phyloP scores from a whole-genome alignment of 352 stramenopile species.

The Pythium sp. region DNA sequence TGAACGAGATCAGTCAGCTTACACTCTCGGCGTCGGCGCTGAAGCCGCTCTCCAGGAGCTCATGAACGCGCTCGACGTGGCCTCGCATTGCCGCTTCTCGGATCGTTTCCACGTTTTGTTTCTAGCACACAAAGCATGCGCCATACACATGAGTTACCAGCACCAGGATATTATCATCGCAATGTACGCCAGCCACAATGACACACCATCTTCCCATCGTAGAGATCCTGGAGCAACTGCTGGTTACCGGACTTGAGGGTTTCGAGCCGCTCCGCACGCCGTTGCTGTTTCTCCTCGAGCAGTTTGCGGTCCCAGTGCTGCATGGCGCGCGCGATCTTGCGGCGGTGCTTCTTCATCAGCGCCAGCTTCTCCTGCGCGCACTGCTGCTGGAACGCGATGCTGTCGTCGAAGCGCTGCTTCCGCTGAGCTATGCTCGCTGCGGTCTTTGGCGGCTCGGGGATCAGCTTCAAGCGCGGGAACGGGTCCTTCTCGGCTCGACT shows the following conservation, averaged over 20 bases:
- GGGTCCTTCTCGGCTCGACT: slow-evolving; percentile 3
- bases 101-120: slow-evolving; percentile 67
- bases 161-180: too few relatives aligned
- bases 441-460: not conserved
- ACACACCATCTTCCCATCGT: slow-evolving; percentile 34
- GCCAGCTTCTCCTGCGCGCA: slow-evolving; percentile 31
- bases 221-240: slow-evolving; percentile 33
- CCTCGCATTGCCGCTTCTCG: slow-evolving; percentile 62
- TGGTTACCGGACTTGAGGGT: slow-evolving; percentile 42
- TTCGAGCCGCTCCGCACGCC: slow-evolving; percentile 26
- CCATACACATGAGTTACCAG: not conserved
- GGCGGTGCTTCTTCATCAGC: slow-evolving; percentile 29
- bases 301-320: slow-evolving; percentile 33
- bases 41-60: slow-evolving; percentile 50
- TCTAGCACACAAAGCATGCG: slow-evolving; percentile 22
- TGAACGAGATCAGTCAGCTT: not conserved
- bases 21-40: slow-evolving; percentile 60
- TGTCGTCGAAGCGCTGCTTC: slow-evolving; percentile 26
- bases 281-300: slow-evolving; percentile 30
- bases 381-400: slow-evolving; percentile 32
- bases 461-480: not conserved
- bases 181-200: not conserved
- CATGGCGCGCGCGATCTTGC: slow-evolving; percentile 37
- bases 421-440: slow-evolving; percentile 25
- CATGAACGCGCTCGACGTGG: slow-evolving; percentile 41